Percentiles rank a stretch among this genome's conserved stretches.
Evolutionary conservation across 2,329 filamentous ascomycete genomes (phyloP).

Genomic region (Zasmidium citrigriseum): DNA sequence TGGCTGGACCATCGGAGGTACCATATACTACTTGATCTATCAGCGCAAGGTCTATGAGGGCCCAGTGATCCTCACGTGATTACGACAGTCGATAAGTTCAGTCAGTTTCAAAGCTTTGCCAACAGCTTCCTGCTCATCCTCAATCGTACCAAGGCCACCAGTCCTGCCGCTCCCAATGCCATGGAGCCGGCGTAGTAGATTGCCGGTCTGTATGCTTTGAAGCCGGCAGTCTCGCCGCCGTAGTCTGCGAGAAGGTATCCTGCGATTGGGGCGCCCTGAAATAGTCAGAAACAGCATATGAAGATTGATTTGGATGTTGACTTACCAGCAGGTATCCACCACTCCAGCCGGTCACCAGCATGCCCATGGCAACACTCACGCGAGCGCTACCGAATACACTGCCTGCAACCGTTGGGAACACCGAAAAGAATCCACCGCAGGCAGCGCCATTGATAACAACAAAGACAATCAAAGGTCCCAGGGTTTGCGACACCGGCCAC

Average conservation of each 20-base stretch:
- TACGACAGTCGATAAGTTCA: too few relatives aligned
- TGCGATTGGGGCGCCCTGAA: neutral
- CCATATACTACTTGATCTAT: conserved; percentile 43
- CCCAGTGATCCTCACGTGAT: conserved; percentile 9
- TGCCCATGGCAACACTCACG: neutral
- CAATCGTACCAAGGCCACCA: neutral
- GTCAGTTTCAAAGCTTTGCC: neutral
- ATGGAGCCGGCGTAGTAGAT: neutral
- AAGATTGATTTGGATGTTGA: neutral
- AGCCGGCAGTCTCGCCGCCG: neutral
- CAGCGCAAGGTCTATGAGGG: conserved; percentile 37
- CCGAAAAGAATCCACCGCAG: neutral
- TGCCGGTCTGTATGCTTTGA: neutral
- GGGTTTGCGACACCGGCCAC: neutral
- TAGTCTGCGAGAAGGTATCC: neutral
- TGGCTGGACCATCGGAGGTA: conserved; percentile 43
- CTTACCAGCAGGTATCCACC: neutral
- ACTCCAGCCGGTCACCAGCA: neutral
- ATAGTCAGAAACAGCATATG: neutral
- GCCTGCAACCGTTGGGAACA: neutral
- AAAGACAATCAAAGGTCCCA: neutral
- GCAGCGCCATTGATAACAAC: neutral
- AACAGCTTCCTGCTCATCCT: neutral
- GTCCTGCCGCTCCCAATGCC: neutral
- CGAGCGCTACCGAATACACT: neutral